phyloP scores from a whole-genome alignment of 2,329 filamentous ascomycete species.

The Fusarium sororula region DNA sequence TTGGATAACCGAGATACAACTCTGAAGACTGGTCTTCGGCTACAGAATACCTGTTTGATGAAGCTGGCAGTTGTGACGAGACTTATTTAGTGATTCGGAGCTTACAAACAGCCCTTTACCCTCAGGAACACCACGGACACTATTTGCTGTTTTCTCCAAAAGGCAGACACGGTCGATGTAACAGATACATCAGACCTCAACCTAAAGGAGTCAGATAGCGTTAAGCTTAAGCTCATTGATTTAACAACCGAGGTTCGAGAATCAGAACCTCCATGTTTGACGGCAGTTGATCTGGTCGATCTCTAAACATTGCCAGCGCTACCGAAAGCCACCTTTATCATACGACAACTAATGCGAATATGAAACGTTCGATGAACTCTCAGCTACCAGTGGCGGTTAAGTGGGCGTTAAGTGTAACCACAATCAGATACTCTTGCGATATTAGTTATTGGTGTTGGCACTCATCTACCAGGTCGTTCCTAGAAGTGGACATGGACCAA shows the following conservation, averaged over 20 bases:
- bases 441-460: neutral
- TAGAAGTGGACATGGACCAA: neutral
- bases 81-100: neutral
- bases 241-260: neutral
- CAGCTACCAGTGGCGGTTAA: neutral
- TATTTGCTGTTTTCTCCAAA: neutral
- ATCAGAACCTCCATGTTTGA: neutral
- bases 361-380: neutral
- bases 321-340: neutral
- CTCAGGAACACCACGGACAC: neutral
- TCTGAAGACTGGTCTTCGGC: neutral
- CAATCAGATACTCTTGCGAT: neutral
- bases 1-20: neutral
- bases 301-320: neutral
- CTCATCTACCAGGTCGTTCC: neutral
- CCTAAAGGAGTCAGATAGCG: neutral
- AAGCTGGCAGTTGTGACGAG: neutral
- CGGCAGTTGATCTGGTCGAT: neutral
- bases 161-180: neutral
- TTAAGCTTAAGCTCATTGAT: neutral
- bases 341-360: neutral
- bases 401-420: neutral
- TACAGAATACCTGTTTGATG: neutral
- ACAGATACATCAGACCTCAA: neutral
- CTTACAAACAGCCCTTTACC: neutral